phyloP scores from a whole-genome alignment of 306 rosid genomes.

The Macrotyloma uniflorum region DNA sequence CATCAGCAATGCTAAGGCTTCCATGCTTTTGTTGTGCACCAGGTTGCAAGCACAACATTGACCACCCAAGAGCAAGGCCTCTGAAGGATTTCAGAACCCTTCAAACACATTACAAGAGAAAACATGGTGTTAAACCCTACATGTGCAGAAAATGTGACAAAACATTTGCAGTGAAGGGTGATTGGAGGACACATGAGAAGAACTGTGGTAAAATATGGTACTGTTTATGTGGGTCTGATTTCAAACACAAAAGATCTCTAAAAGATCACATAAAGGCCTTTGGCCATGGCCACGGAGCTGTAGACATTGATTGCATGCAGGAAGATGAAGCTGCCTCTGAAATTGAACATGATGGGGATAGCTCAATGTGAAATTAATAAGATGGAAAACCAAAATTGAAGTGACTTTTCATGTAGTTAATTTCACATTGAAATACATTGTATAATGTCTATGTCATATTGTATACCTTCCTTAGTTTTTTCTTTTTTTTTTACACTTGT shows the following conservation, averaged over 20 bases:
- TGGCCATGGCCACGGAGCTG: constrained; percentile 36
- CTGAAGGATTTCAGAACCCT: constrained; percentile 74
- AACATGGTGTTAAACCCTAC: constrained; percentile 70
- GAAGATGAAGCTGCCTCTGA: constrained; percentile 16
- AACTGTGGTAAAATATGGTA: constrained; percentile 71
- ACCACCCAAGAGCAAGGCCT: constrained; percentile 62
- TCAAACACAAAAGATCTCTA: constrained; percentile 71
- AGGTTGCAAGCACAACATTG: constrained; percentile 74
- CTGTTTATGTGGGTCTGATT: constrained; percentile 73
- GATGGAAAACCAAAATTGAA: background rate
- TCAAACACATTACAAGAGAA: constrained; percentile 72
- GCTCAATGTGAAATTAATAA: constrained; percentile 2
- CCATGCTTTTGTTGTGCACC: constrained; percentile 29
- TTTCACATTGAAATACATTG: background rate
- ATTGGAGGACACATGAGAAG: constrained; percentile 78
- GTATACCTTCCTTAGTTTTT: background rate
- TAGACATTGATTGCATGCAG: constrained; percentile 21
- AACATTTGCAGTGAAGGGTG: constrained; percentile 70
- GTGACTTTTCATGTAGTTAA: background rate
- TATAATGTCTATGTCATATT: background rate
- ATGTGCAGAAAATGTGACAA: constrained; percentile 60
- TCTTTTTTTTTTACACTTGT: background rate
- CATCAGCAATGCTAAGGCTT: constrained; percentile 24
- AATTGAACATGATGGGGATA: constrained; percentile 32
- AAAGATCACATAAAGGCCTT: constrained; percentile 71